Percentiles rank a stretch among this genome's conserved stretches.
These are phyloP conservation scores for Lodderomyces margitis DNA, from an alignment of 1,139 yeast species.

Conservation along the genomic window DNA sequence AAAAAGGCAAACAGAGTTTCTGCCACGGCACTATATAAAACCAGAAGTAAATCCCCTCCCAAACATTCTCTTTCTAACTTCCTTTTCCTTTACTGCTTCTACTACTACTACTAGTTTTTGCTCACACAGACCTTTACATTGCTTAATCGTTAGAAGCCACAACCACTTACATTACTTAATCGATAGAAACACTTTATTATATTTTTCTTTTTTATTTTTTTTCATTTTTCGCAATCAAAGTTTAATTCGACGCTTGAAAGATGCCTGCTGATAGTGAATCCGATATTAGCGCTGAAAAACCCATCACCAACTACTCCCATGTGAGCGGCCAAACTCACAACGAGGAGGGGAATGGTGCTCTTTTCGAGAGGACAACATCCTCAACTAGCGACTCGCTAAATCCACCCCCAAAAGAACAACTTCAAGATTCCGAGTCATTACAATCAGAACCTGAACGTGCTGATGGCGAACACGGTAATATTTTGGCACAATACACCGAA, in stretches of 20 bases:
- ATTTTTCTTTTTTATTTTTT: neutral
- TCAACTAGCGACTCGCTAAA: constrained; percentile 16
- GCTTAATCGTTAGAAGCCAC: neutral
- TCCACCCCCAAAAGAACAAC: neutral
- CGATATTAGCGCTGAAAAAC: constrained; percentile 4
- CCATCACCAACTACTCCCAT: constrained; percentile 3
- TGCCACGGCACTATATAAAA: constrained; percentile 1
- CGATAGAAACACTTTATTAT: neutral
- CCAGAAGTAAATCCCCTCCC: neutral
- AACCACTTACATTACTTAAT: neutral
- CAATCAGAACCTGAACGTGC: constrained; percentile 25
- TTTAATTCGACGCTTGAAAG: neutral
- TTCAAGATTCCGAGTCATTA: constrained; percentile 21
- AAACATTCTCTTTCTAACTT: too few species aligned
- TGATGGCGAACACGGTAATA: constrained; percentile 47
- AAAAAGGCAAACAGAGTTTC: neutral
- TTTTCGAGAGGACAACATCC: constrained; percentile 22
- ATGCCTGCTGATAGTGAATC: neutral
- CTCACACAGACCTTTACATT: too few species aligned
- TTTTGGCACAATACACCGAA: constrained; percentile 60
- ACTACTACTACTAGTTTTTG: too few species aligned
- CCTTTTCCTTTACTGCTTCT: too few species aligned
- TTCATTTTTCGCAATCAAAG: neutral
- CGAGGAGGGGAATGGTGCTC: constrained; percentile 16
- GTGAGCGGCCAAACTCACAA: neutral